These are phyloP conservation scores for Torulaspora microellipsoides DNA, from an alignment of 805 yeast species.

Conservation along the genomic window DNA sequence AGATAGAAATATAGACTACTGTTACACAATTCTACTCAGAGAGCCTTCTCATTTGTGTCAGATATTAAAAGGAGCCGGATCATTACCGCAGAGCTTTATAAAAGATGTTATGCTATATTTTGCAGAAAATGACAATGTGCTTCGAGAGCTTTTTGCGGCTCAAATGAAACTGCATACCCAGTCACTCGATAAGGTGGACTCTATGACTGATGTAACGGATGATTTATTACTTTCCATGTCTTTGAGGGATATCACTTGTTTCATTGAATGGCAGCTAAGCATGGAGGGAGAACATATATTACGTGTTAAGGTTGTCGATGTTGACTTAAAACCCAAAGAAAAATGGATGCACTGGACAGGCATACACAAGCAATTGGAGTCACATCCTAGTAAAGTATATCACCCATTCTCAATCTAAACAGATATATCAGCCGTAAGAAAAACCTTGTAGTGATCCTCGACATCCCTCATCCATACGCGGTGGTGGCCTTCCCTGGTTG, in stretches of 20 bases:
- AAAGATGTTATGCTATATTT: conserved; percentile 23
- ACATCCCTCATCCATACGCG: conserved; percentile 12
- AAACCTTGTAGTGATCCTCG: conserved; percentile 2
- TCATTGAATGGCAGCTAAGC: conserved; percentile 24
- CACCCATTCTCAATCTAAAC: conserved; percentile 6
- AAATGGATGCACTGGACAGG: conserved; percentile 48
- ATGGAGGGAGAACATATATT: background rate
- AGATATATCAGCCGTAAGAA: conserved; percentile 2
- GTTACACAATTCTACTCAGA: conserved; percentile 18
- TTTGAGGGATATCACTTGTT: conserved; percentile 38
- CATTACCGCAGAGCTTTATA: conserved; percentile 16
- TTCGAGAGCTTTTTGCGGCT: conserved; percentile 17
- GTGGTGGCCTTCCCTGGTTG: background rate
- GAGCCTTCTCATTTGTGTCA: conserved; percentile 12
- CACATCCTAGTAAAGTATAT: conserved; percentile 30
- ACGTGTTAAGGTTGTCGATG: conserved; percentile 40
- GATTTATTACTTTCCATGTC: conserved; percentile 34
- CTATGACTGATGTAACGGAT: conserved; percentile 15
- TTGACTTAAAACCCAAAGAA: conserved; percentile 47
- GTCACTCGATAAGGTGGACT: background rate
- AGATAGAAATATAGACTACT: conserved; percentile 21
- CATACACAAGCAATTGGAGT: conserved; percentile 34
- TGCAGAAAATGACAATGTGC: conserved; percentile 14
- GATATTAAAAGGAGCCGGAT: conserved; percentile 3
- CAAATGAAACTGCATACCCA: conserved; percentile 20